Evolutionary conservation across 371 early-diverging fungal species (phyloP).

Genomic region (Blakeslea trispora): DNA sequence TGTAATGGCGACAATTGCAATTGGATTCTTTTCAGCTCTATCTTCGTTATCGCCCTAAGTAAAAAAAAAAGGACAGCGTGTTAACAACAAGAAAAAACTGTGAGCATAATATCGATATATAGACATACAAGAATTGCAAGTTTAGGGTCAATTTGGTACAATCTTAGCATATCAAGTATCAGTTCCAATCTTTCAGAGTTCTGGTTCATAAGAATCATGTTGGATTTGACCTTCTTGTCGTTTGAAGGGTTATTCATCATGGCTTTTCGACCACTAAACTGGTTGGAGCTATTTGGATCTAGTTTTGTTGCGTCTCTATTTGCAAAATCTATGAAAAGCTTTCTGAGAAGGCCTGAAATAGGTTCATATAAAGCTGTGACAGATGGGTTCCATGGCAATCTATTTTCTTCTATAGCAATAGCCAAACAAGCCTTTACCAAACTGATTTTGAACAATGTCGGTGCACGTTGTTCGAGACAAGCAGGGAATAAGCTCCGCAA

Average conservation of each 20-base stretch:
- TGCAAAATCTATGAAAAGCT: slow-evolving; percentile 65
- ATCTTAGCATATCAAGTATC: slow-evolving; percentile 70
- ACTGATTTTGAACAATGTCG: slow-evolving; percentile 72
- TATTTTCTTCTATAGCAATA: slow-evolving; percentile 70
- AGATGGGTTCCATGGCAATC: slow-evolving; percentile 76
- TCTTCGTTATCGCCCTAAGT: slow-evolving; percentile 41
- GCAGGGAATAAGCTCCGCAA: slow-evolving; percentile 68
- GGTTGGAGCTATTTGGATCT: slow-evolving; percentile 22
- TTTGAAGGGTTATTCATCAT: slow-evolving; percentile 22
- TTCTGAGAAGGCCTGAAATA: slow-evolving; percentile 68
- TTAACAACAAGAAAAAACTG: not conserved
- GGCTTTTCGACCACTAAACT: slow-evolving; percentile 17
- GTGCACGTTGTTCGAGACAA: slow-evolving; percentile 69
- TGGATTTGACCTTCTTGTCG: slow-evolving; percentile 49
- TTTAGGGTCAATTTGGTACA: slow-evolving; percentile 74
- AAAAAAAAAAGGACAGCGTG: not conserved
- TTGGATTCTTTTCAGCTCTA: slow-evolving; percentile 63
- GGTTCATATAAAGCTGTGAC: slow-evolving; percentile 66
- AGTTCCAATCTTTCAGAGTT: slow-evolving; percentile 69
- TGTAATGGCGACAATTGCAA: slow-evolving; percentile 68
- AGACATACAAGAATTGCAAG: slow-evolving; percentile 55
- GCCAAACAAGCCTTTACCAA: slow-evolving; percentile 75
- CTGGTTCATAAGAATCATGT: slow-evolving; percentile 45
- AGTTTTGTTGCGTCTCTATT: slow-evolving; percentile 42
- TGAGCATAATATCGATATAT: slow-evolving; percentile 2